Base-by-base conservation (phyloP, 345 rosid species). In the Gossypium longicalyx region DNA sequence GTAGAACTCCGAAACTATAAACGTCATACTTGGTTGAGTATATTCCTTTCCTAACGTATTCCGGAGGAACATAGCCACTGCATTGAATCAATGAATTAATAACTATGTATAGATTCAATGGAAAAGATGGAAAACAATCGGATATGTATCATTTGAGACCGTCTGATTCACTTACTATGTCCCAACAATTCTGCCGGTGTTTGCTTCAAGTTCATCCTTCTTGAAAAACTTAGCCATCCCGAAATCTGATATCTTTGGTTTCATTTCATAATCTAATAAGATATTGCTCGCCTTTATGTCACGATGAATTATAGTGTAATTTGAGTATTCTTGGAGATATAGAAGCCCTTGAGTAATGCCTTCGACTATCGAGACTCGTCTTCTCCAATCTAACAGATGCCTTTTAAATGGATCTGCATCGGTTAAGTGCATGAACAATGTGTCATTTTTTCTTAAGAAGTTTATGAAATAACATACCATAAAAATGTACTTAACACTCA, bases 21-120 rank as follows among this genome's bases (percentile, higher is more conserved):
- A 87, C 82, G 2, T 87, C 89, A 15, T 76, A 82, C 58, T 87
- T 87, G 74, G 74, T 80, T 12, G 89, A 84, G 69, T 87, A 87
- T 41, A 70, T 74, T 4, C 91, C 87, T 7, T 64, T 80, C 44
- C 47, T 78, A 17, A 77, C 89, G 29, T 84, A 87, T 75, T 85
- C 89, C 10, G 91, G 87, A 54, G 91, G 87, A 77, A 82, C 70
- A 27, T 82, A 85, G 19, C 91, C 85, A 34, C 89, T 82, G 79
- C 70, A 81, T 12, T 3, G 34, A 43, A 64, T 3, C 45, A 47
- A 22, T 67, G 29, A 27, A 1, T 63, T 29, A 61, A 7, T 13
- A 48, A 29, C 48, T n/a, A n/a, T 10, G n/a, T 27, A 63, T 2
- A 7, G 19, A 27, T 29, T 15, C 9, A 58, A 44, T 13, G 23